phyloP scores from a whole-genome alignment of 78 protist genomes.

The Cavenderia fasciculata region DNA sequence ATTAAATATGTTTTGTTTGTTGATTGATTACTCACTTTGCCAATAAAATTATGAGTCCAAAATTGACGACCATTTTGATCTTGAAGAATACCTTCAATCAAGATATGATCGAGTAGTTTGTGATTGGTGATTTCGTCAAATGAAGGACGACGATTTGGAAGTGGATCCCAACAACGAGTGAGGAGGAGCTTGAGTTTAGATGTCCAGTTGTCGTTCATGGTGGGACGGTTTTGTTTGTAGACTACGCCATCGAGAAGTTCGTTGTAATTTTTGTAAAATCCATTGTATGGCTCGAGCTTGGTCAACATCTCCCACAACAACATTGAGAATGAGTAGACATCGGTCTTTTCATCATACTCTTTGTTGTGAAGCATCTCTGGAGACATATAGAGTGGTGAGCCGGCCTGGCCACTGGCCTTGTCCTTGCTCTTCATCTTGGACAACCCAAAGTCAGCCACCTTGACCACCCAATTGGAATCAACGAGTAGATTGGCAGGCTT shows the following conservation, averaged over 20 bases:
- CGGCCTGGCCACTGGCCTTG: slow-evolving; percentile 66
- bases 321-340: slow-evolving; percentile 79
- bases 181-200: slow-evolving; percentile 67
- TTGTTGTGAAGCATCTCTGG: slow-evolving; percentile 68
- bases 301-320: slow-evolving; percentile 76
- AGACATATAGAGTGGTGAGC: slow-evolving; percentile 81
- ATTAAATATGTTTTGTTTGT: too few species aligned
- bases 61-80: slow-evolving; percentile 59
- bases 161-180: slow-evolving; percentile 76
- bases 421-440: slow-evolving; percentile 28
- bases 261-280: slow-evolving; percentile 17
- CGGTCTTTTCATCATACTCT: slow-evolving; percentile 76
- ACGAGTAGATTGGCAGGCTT: slow-evolving; percentile 77
- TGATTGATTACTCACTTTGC: background rate
- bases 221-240: slow-evolving; percentile 59
- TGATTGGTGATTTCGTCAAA: slow-evolving; percentile 45
- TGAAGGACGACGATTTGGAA: slow-evolving; percentile 70
- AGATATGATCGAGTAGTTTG: slow-evolving; percentile 50
- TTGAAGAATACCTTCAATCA: slow-evolving; percentile 58
- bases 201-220: slow-evolving; percentile 49
- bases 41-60: slow-evolving; percentile 77
- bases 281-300: slow-evolving; percentile 77
- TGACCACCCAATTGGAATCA: slow-evolving; percentile 70
- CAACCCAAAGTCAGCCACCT: slow-evolving; percentile 81
- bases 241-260: slow-evolving; percentile 76